Conservation (phyloP, 2,329 filamentous ascomycete genomes). For the Xylariaceae sp. region DNA sequence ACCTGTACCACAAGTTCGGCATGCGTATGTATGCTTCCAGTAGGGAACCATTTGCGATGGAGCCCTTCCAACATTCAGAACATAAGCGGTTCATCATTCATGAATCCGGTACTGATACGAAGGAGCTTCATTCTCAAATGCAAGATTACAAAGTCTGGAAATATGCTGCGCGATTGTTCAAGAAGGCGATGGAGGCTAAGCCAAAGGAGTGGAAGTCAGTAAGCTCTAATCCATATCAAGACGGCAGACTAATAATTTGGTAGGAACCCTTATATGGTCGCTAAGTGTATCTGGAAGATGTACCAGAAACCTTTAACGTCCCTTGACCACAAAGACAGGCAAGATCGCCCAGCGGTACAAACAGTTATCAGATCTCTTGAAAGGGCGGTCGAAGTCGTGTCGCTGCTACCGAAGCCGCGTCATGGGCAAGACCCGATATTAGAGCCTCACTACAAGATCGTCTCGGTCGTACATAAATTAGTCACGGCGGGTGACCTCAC, state of each 20-base stretch:
- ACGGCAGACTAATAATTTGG: slow-evolving; percentile 28
- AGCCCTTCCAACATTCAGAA: slow-evolving; percentile 60
- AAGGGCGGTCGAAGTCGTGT: slow-evolving; percentile 53
- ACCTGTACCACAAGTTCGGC: slow-evolving; percentile 62
- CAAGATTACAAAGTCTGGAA: slow-evolving; percentile 64
- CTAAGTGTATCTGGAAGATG: slow-evolving; percentile 68
- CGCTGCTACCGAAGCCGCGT: slow-evolving; percentile 56
- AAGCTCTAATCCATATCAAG: background rate
- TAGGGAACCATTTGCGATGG: slow-evolving; percentile 65
- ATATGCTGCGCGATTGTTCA: slow-evolving; percentile 59
- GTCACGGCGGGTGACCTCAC: slow-evolving; percentile 58
- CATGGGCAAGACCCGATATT: slow-evolving; percentile 74
- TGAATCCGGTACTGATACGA: slow-evolving; percentile 49
- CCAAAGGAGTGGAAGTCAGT: slow-evolving; percentile 61
- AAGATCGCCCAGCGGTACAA: slow-evolving; percentile 42
- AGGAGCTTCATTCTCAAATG: slow-evolving; percentile 59
- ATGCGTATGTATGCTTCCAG: slow-evolving; percentile 66
- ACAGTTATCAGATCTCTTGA: slow-evolving; percentile 54
- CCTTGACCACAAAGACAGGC: slow-evolving; percentile 48
- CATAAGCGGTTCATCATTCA: slow-evolving; percentile 61
- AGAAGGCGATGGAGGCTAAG: slow-evolving; percentile 56
- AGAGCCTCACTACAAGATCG: slow-evolving; percentile 90
- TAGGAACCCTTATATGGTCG: slow-evolving; percentile 62
- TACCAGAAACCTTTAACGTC: slow-evolving; percentile 52
- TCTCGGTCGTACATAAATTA: slow-evolving; percentile 80